Percentiles rank a stretch among this genome's conserved stretches.
phyloP scores from a whole-genome alignment of 192 early-diverging fungal species.

The Backusella tuberculispora region DNA sequence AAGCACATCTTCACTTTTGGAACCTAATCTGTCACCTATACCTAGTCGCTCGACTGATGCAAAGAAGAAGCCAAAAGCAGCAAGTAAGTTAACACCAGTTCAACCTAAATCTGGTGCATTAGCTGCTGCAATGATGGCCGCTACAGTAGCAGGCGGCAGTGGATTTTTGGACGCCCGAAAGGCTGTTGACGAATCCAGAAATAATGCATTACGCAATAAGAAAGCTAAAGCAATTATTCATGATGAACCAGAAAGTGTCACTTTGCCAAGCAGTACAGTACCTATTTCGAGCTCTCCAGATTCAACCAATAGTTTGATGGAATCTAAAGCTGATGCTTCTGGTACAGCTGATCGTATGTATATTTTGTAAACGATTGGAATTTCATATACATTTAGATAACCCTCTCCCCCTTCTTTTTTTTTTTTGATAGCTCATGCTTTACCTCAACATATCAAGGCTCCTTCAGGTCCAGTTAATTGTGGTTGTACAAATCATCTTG shows the following conservation, averaged over 20 bases:
- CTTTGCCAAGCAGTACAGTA: background rate
- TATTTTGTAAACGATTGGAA: background rate
- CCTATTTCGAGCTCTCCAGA: background rate
- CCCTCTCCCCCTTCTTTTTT: background rate
- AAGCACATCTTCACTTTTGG: constrained; percentile 14
- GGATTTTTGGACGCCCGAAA: constrained; percentile 35
- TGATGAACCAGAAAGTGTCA: background rate
- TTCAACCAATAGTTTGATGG: background rate
- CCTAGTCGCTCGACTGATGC: constrained; percentile 15
- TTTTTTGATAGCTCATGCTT: constrained; percentile 37
- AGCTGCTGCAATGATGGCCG: constrained; percentile 45
- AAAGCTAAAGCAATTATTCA: background rate
- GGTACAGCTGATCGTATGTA: constrained; percentile 20
- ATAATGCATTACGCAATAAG: constrained; percentile 10
- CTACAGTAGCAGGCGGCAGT: constrained; percentile 39
- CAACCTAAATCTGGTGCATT: constrained; percentile 38
- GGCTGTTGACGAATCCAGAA: constrained; percentile 14
- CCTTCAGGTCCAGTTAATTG: constrained; percentile 59
- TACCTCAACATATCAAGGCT: constrained; percentile 49
- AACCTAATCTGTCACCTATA: constrained; percentile 20
- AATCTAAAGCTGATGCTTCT: background rate
- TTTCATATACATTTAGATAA: background rate
- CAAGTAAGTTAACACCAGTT: constrained; percentile 15
- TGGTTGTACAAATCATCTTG: constrained; percentile 69
- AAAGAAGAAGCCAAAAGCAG: constrained; percentile 15